Evolutionary conservation across 1,284 basidiomycete genomes (phyloP), one percentile per base, ranked within the genome.

Genomic region (Trichosporon inkin): DNA sequence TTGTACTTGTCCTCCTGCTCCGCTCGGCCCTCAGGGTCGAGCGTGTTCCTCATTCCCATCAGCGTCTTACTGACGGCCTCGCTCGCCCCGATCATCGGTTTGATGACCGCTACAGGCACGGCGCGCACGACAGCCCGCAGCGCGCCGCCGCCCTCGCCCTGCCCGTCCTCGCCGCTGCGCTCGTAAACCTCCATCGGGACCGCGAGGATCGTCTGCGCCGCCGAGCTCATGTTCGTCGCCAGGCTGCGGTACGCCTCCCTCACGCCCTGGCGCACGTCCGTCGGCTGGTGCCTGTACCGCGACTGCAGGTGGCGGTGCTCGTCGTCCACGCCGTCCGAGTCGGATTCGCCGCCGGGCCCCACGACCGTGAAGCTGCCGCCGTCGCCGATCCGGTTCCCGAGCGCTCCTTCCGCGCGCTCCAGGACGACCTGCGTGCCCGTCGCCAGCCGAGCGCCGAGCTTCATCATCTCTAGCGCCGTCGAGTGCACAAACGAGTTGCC

Each of bases 161-260:
- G 74, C 68, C 89, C 92, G 82, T 93, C 89, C 56, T 87, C 88
- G 16, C 89, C 89, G 13, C 89, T 88, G 61, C 88, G 83, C 76
- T 99, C 95, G 70, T 98, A 97, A 16, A 97, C 92, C 76, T 99
- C 96, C 93, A 99, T 98, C 0, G 95, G 95, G 1, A 99, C 92
- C 0, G 96, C 95, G 32, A 99, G 83, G 65, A 99, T 99, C 0
- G 96, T 99, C 79, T 99, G 95, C 13, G 95, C 96, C 3, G 95
- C 95, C 34, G 89, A 89, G 66, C 88, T 90, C 59, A 98, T 76
- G 76, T 96, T 96, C 68, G 80, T 85, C 60, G 84, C 85, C 67
- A 99, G 76, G 68, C 90, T 92, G 70, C 82, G 84, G 77, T 97
- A 96, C 16, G 94, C 95, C 1, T 86, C 87, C 63, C 90, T 85